Percentiles rank a stretch among this genome's conserved stretches.
Evolutionary conservation across 2,329 filamentous ascomycete genomes (phyloP).

Genomic region (Pseudocercospora musae): DNA sequence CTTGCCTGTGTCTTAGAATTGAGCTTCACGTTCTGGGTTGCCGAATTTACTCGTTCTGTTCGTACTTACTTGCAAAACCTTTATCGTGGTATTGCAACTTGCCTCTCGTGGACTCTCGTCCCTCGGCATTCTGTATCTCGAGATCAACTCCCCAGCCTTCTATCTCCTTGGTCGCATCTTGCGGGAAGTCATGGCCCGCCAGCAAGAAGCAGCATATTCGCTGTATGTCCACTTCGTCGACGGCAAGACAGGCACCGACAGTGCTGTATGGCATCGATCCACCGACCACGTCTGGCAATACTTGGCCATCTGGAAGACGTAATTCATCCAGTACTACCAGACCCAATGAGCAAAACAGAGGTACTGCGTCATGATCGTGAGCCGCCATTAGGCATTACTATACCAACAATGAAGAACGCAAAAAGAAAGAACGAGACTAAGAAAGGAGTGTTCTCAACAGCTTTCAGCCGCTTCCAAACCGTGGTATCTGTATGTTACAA

Average conservation of each 20-base stretch:
- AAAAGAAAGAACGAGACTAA: neutral
- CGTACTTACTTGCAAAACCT: constrained; percentile 7
- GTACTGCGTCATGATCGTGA: neutral
- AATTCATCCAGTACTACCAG: constrained; percentile 18
- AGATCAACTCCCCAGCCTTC: constrained; percentile 10
- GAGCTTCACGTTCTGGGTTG: neutral
- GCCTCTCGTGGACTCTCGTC: constrained; percentile 9
- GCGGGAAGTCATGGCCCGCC: constrained; percentile 15
- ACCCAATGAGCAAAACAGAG: constrained; percentile 9
- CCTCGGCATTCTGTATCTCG: neutral
- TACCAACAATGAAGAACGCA: neutral
- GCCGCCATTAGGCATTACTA: constrained; percentile 9
- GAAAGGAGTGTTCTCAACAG: neutral
- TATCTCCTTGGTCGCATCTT: constrained; percentile 6
- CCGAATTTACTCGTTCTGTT: neutral
- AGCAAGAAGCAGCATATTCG: constrained; percentile 12
- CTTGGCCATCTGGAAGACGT: constrained; percentile 7
- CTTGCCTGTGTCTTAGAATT: constrained; percentile 5
- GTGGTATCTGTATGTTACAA: neutral
- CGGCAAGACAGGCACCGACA: constrained; percentile 11
- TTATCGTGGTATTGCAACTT: constrained; percentile 14
- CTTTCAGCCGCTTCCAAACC: neutral
- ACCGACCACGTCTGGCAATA: constrained; percentile 10
- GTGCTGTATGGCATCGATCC: constrained; percentile 12
- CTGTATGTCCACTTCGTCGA: neutral